Base-by-base conservation (phyloP, 768 basidiomycete species). In the Crucibulum laeve region DNA sequence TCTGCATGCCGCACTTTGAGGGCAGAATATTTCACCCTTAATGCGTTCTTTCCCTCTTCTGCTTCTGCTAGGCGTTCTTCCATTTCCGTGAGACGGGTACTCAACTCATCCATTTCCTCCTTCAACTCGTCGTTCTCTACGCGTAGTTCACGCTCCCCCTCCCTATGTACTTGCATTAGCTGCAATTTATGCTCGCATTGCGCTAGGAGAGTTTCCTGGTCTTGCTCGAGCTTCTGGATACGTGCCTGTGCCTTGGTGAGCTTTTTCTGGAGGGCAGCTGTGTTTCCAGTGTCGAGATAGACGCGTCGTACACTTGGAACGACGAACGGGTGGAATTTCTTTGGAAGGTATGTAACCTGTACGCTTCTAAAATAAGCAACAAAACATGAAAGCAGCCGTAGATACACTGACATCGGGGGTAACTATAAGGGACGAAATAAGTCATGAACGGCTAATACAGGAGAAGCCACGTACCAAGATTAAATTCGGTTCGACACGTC, bases 401-500 rank as follows among this genome's bases (percentile, higher is more conserved):
- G 13, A 13, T 22, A 25, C 10, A 50, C 58, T 11, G 15, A 62
- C 60, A 45, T 65, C 62, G 2, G 62, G 63, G 3, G 51, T 51
- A 28, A 56, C 64, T 65, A 40, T 11, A 24, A 39, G 37, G 42
- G 6, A 40, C 30, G 32, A 19, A 30, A 18, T 21, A 8, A 18
- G 22, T 23, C 13, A 42, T 11, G 36, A 21, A 38, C 45, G 44
- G 45, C 54, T 25, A 23, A 33, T 14, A 33, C 17, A 15, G 17
- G 17, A 48, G n/a, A 38, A 14, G 42, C 11, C 28, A 57, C 68
- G 42, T 37, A 83, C 82, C 66, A 49, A 74, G 74, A 41, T 69
- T 64, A 48, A 83, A 85, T n/a, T 60, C 37, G 3, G 65, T 57
- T 33, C 81, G 73, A 57, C 83, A 86, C 0, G 74, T 70, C 0